phyloP scores from a whole-genome alignment of 208 protist species.

The Leishmania aethiopica region DNA sequence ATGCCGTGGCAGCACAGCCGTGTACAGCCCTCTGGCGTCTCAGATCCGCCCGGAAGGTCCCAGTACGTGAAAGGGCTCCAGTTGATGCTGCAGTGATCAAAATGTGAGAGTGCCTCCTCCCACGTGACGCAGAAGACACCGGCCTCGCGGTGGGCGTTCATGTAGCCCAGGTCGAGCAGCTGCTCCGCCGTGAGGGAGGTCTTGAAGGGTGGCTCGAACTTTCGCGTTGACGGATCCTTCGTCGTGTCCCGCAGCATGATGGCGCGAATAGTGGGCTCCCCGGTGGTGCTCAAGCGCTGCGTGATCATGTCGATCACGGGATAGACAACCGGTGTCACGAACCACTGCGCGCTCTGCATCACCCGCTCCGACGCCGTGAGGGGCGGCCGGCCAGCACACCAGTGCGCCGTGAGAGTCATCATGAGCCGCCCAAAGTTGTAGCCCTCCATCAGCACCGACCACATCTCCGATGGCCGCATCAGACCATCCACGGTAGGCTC shows the following conservation, averaged over 20 bases:
- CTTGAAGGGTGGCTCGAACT: slow-evolving; percentile 20
- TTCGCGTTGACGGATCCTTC: slow-evolving; percentile 9
- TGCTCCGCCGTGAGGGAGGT: slow-evolving; percentile 20
- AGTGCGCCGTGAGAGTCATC: slow-evolving; percentile 21
- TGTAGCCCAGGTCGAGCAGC: slow-evolving; percentile 45
- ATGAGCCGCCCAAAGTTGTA: slow-evolving; percentile 24
- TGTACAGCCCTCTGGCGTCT: slow-evolving; percentile 37
- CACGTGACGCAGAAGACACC: slow-evolving; percentile 87
- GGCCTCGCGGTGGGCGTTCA: slow-evolving; percentile 36
- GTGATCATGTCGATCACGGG: slow-evolving; percentile 30
- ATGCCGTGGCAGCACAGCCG: slow-evolving; percentile 62
- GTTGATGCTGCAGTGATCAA: slow-evolving; percentile 62
- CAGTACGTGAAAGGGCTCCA: slow-evolving; percentile 82
- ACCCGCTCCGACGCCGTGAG: not conserved
- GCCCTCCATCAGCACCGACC: slow-evolving; percentile 15
- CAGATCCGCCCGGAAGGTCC: slow-evolving; percentile 27
- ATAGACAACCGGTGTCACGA: slow-evolving; percentile 6
- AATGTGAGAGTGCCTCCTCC: slow-evolving; percentile 66
- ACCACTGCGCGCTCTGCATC: not conserved
- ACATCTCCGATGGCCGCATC: slow-evolving; percentile 24
- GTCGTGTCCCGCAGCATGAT: slow-evolving; percentile 35
- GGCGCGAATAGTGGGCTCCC: slow-evolving; percentile 9
- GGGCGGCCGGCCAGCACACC: not conserved
- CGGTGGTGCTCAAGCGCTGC: not conserved
- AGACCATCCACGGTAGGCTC: slow-evolving; percentile 16